Conservation (phyloP, 1,139 yeast species). For the Geotrichum australiense region DNA sequence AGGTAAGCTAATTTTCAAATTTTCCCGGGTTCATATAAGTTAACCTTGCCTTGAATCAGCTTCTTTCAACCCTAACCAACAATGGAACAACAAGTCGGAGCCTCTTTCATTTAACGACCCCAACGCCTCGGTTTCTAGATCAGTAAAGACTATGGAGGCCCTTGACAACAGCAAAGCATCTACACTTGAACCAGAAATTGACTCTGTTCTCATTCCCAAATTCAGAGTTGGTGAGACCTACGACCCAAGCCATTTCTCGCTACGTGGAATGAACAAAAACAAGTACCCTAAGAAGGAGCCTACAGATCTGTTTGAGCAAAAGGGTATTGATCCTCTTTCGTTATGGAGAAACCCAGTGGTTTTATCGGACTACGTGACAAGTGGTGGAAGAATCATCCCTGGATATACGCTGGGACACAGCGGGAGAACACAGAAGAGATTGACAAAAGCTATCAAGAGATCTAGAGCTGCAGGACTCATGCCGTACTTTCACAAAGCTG, state of each 20-base stretch:
- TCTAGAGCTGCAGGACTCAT: slow-evolving; percentile 65
- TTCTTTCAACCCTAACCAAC: too few relatives aligned
- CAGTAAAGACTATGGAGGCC: too few relatives aligned
- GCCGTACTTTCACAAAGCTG: slow-evolving; percentile 53
- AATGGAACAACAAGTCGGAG: too few relatives aligned
- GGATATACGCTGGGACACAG: slow-evolving; percentile 52
- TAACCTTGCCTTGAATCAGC: too few relatives aligned
- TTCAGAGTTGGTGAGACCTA: slow-evolving; percentile 27
- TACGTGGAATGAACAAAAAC: slow-evolving; percentile 21
- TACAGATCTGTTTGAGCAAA: slow-evolving; percentile 4
- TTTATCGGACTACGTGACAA: slow-evolving; percentile 49
- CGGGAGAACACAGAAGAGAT: slow-evolving; percentile 50
- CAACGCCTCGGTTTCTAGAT: too few relatives aligned
- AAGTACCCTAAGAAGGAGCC: slow-evolving; percentile 24
- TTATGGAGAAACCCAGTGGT: slow-evolving; percentile 42
- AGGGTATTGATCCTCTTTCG: slow-evolving; percentile 28
- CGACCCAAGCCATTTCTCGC: slow-evolving; percentile 31
- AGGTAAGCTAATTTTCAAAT: too few relatives aligned
- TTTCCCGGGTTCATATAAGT: too few relatives aligned
- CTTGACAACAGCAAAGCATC: too few relatives aligned
- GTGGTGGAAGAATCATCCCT: slow-evolving; percentile 61
- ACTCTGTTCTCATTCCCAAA: slow-evolving; percentile 23
- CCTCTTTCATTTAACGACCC: too few relatives aligned
- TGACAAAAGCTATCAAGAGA: slow-evolving; percentile 60
- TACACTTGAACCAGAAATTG: slow-evolving; percentile 18